These are phyloP conservation scores for Naegleria fowleri DNA, from an alignment of 208 protist species.

Conservation along the genomic window DNA sequence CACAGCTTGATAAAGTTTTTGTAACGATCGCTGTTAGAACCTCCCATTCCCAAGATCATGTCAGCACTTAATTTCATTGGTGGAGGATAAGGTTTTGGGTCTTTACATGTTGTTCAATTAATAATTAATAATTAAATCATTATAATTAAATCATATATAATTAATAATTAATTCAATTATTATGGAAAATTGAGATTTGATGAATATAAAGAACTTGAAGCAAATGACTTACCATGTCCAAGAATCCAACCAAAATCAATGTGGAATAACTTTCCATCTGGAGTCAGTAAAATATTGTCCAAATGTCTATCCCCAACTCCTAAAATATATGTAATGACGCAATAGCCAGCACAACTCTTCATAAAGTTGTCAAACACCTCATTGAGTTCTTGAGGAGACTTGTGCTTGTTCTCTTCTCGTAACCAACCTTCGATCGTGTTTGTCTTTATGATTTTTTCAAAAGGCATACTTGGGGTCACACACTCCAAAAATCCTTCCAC, in stretches of 20 bases:
- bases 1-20: constrained; percentile 74
- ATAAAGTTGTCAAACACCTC: constrained; percentile 76
- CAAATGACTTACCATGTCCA: constrained; percentile 50
- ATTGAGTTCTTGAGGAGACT: constrained; percentile 31
- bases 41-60: constrained; percentile 53
- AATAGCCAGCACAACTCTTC: constrained; percentile 90
- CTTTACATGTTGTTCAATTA: constrained; percentile 70
- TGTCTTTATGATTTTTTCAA: neutral
- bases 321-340: constrained; percentile 91
- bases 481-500: constrained; percentile 50
- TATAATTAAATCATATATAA: too few species aligned
- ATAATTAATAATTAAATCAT: constrained; percentile 58
- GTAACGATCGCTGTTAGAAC: constrained; percentile 61
- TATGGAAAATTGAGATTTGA: neutral
- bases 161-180: neutral
- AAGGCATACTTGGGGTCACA: neutral
- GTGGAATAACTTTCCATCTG: constrained; percentile 88
- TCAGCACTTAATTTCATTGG: constrained; percentile 59
- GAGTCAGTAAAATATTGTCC: constrained; percentile 88
- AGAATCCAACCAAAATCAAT: constrained; percentile 97
- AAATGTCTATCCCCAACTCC: constrained; percentile 90
- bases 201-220: neutral
- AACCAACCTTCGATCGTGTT: neutral
- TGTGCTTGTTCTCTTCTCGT: constrained; percentile 14
- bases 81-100: constrained; percentile 87